Evolutionary conservation across 2,329 filamentous ascomycete genomes (phyloP), one percentile per base, ranked within the genome.

Genomic region (Neopestalotiopsis sp.): DNA sequence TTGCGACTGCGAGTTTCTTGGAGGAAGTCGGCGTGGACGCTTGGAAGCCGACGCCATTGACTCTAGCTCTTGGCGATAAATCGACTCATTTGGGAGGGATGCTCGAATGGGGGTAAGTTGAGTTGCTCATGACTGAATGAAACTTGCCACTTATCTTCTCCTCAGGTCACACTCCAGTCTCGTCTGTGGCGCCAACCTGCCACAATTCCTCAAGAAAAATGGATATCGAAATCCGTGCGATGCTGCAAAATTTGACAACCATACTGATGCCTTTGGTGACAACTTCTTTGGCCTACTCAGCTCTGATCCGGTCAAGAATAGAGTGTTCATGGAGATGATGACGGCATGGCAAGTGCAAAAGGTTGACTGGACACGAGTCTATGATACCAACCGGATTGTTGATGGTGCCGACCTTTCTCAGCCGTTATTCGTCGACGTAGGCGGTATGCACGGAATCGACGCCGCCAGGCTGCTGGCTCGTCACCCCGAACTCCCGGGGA

Each of bases 391-490:
- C 2, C 49, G 70, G 3, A 69, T 77, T 3, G n/a, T 78, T 3
- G 67, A 75, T 0, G 74, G 75, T 0, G 74, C 74, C 1, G 74
- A 74, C 1, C 57, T 75, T 3, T 75, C 75, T 0, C 74, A 75
- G 2, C 76, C 82, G 6, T 66, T 84, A 3, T 59, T 75, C 13
- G 80, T 84, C 13, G 82, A 84, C 42, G 72, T 84, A 2, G 82
- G 82, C 6, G 82, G 82, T 0, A 80, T 79, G 61, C 75, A 80
- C 38, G 82, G 82, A 0, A 76, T 82, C 58, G 81, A 84, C 52
- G 69, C 81, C 5, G 67, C 72, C 4, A 72, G 70, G 2, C 75
- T 84, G 28, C 72, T 78, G 1, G 69, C 77, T 6, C 74, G 73
- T 49, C 75, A 79, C 40, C 75, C 77, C 2, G 69, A 80, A 56